These are phyloP conservation scores for Nakazawaea populi DNA, from an alignment of 805 yeast species.

Conservation along the genomic window DNA sequence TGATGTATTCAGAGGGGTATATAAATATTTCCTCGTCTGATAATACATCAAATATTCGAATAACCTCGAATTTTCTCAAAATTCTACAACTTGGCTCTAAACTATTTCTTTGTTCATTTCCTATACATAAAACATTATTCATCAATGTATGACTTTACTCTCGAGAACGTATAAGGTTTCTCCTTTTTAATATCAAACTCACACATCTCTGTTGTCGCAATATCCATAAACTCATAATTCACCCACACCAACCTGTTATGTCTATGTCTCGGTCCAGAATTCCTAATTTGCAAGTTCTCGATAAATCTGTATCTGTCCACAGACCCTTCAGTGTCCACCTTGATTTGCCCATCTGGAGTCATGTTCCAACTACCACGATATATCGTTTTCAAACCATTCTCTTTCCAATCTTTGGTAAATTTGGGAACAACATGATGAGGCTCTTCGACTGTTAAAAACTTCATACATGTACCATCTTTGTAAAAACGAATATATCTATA, in stretches of 20 bases:
- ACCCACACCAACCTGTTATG: conserved; percentile 75
- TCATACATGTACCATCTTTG: conserved; percentile 69
- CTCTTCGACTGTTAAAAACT: conserved; percentile 64
- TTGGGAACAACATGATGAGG: conserved; percentile 63
- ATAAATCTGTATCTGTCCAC: conserved; percentile 56
- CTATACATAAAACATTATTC: not conserved
- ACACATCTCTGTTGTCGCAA: conserved; percentile 48
- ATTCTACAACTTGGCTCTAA: not conserved
- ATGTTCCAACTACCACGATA: conserved; percentile 54
- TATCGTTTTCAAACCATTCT: conserved; percentile 28
- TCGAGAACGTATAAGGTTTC: conserved; percentile 70
- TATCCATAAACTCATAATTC: conserved; percentile 50
- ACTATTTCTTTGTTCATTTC: not conserved
- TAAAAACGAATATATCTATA: conserved; percentile 80
- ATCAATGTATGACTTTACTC: conserved; percentile 40
- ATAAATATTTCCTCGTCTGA: too few relatives aligned
- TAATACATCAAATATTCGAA: too few relatives aligned
- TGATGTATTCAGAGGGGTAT: too few relatives aligned
- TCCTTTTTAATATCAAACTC: conserved; percentile 62
- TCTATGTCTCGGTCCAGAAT: conserved; percentile 50
- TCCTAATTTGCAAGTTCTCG: conserved; percentile 54
- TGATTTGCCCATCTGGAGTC: conserved; percentile 46
- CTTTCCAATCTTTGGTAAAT: conserved; percentile 29
- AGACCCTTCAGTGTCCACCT: conserved; percentile 49
- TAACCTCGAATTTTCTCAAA: too few relatives aligned